Base-by-base conservation (phyloP, 202 grass and related monocot genomes). In the Miscanthus sacchariflorus region DNA sequence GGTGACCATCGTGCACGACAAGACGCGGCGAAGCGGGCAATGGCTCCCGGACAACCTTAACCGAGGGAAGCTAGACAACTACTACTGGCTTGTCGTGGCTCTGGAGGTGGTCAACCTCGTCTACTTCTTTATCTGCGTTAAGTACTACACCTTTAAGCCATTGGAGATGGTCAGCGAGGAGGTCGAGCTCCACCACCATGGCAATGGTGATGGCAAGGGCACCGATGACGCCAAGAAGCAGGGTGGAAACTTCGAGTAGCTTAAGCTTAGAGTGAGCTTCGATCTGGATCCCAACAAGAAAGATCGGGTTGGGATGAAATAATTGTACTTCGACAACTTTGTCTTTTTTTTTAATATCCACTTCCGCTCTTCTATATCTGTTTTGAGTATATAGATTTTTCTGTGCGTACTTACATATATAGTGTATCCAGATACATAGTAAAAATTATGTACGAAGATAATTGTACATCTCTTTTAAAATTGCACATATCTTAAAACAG, bases 81-180 rank as follows among this genome's bases (percentile, higher is more conserved):
- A 84, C 54, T 84, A 98, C 76, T 95, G 92, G 88, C 87, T 98
- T 43, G 89, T 98, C 74, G 87, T 84, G 4, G 80, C 69, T 19
- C 86, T 98, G 70, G 79, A 85, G 78, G 83, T 86, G 24, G 13
- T 94, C 49, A 96, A 96, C 79, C 88, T 96, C 4, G 48, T 88
- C 40, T 96, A 95, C 84, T 98, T 87, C 85, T 84, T 91, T 44
- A 58, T 95, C 72, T 95, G 93, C 33, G 87, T 80, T 65, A 91
- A 76, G 78, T 93, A 44, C 59, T 95, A 95, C 86, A 93, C 91
- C 25, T 86, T 93, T 43, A 95, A 95, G 91, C 89, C 89, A 42
- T 48, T 93, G 84, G 93, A 95, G 82, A 82, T 30, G 44, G 64
- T 70, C 3, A 74, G 24, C 0, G 30, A 46, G 5, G 45, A 76